Evolutionary conservation across 441 rosid species (phyloP).

Genomic region (Macaranga tanarius): DNA sequence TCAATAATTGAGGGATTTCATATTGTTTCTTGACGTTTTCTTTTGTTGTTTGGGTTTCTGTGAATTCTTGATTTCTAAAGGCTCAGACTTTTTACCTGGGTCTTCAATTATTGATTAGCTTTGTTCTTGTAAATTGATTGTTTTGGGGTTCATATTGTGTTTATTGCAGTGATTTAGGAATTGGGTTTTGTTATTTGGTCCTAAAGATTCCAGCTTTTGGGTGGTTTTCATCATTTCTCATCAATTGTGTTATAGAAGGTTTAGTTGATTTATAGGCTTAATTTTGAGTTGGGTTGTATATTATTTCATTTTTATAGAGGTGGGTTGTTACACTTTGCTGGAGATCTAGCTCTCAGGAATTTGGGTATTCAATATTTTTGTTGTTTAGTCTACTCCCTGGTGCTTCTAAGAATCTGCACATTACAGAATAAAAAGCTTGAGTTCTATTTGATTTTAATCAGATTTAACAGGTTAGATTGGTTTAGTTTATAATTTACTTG

Average conservation of each 20-base stretch:
- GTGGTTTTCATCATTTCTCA: background rate
- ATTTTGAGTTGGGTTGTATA: conserved; percentile 15
- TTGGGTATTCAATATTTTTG: background rate
- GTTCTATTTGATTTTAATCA: background rate
- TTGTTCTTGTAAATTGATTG: conserved; percentile 6
- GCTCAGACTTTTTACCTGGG: background rate
- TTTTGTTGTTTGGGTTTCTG: background rate
- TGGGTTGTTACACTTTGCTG: conserved; percentile 1
- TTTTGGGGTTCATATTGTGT: background rate
- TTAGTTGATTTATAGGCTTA: background rate
- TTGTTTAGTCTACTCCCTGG: background rate
- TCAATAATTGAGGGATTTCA: background rate
- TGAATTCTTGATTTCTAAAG: background rate
- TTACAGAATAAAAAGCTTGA: background rate
- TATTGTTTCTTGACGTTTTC: background rate
- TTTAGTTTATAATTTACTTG: background rate
- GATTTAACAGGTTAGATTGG: conserved; percentile 20
- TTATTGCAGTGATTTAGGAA: background rate
- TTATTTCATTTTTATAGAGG: conserved; percentile 11
- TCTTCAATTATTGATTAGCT: background rate
- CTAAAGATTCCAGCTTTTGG: conserved; percentile 9
- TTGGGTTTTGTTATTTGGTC: conserved; percentile 4
- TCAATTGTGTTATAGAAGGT: conserved; percentile 1
- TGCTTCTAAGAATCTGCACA: background rate
- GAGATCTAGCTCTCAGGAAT: background rate